Conservation (phyloP, 106 monocot genomes). For the Allium cepa region DNA sequence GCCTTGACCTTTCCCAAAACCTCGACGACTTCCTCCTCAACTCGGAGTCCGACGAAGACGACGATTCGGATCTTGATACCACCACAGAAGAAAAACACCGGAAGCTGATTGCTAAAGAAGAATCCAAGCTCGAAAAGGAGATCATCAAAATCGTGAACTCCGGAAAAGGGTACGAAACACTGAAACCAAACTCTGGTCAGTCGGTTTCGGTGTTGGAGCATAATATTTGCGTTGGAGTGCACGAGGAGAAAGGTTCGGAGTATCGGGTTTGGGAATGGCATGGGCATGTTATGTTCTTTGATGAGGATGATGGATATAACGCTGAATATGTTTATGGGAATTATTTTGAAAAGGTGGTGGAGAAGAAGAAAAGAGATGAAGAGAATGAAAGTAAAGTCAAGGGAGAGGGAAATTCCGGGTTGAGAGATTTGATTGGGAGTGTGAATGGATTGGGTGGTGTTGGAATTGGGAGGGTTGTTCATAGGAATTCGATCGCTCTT, state of each 20-base stretch:
- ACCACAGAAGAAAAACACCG: constrained; percentile 18
- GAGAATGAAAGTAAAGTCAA: constrained; percentile 28
- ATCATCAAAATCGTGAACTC: constrained; percentile 64
- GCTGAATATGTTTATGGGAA: constrained; percentile 96
- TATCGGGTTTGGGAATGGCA: constrained; percentile 99
- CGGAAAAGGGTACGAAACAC: constrained; percentile 40
- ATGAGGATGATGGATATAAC: constrained; percentile 74
- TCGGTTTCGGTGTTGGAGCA: constrained; percentile 82
- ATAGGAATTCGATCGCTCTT: constrained; percentile 25
- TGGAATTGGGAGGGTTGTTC: constrained; percentile 32
- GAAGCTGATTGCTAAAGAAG: constrained; percentile 55
- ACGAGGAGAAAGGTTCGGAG: constrained; percentile 64
- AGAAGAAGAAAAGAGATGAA: constrained; percentile 21
- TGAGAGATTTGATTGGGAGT: constrained; percentile 73
- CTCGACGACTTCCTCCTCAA: constrained; percentile 77
- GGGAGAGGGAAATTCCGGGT: constrained; percentile 29
- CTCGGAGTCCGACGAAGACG: constrained; percentile 22
- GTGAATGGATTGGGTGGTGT: constrained; percentile 7
- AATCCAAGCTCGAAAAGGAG: constrained; percentile 82
- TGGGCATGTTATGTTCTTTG: constrained; percentile 91
- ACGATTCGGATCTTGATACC: constrained; percentile 7
- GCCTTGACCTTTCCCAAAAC: constrained; percentile 55
- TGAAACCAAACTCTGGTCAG: constrained; percentile 90
- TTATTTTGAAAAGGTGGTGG: constrained; percentile 71
- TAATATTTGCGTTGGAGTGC: constrained; percentile 76